These are phyloP conservation scores for Orbilia brochopaga DNA, from an alignment of 2,329 filamentous ascomycete species.

Conservation along the genomic window DNA sequence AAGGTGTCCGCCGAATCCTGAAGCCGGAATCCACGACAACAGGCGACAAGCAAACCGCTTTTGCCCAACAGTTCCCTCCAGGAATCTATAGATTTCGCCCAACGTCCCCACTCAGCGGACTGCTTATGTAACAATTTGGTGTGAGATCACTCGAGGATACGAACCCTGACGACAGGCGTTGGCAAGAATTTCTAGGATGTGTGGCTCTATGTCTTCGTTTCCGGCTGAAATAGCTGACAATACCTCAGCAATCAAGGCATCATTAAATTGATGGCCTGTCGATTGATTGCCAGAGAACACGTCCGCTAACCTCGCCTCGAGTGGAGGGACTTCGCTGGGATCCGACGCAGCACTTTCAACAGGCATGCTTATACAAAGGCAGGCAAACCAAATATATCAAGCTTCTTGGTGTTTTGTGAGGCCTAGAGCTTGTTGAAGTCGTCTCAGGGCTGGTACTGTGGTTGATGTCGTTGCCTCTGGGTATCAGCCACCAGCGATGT, in stretches of 20 bases:
- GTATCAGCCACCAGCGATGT: too few species aligned
- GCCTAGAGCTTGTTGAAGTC: too few species aligned
- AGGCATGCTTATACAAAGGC: too few species aligned
- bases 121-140: neutral
- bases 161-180: slow-evolving; percentile 41
- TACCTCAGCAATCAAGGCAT: neutral
- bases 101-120: neutral
- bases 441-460: too few species aligned
- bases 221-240: slow-evolving; percentile 9
- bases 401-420: too few species aligned
- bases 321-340: neutral
- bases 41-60: slow-evolving; percentile 51
- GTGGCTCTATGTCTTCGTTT: neutral
- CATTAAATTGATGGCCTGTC: slow-evolving; percentile 4
- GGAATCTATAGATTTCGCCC: slow-evolving; percentile 30
- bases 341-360: neutral
- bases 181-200: slow-evolving; percentile 27
- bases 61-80: slow-evolving; percentile 53
- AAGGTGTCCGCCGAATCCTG: slow-evolving; percentile 27
- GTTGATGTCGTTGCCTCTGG: too few species aligned
- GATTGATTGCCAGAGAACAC: slow-evolving; percentile 4
- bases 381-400: too few species aligned
- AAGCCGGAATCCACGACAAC: slow-evolving; percentile 12
- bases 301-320: neutral
- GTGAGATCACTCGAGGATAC: neutral